Base-by-base conservation (phyloP, 2,329 filamentous ascomycete species). In the Bimuria novae-zelandiae region DNA sequence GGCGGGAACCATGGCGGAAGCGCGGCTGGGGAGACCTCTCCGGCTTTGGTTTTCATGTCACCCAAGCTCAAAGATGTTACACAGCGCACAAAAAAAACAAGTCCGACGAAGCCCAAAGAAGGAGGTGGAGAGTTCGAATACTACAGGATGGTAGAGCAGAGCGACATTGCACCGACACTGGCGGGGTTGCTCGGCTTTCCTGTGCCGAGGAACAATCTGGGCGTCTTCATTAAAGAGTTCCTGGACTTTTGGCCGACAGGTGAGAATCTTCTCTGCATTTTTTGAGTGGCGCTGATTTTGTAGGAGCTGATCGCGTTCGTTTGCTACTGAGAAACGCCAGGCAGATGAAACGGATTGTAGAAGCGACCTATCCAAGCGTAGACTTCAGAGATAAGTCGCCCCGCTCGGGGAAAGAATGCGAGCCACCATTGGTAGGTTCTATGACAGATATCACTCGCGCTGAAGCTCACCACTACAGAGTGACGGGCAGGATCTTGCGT, bases 1-100 rank as follows among this genome's bases (percentile, higher is more conserved):
- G 94, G 90, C 17, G 94, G 94, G 2, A 97, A 97, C 62, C 94
- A 99, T 70, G 94, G 94, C 25, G 94, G 93, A 33, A 97, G 93
- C 8, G 92, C 92, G 0, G 84, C 91, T 1, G 93, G 94, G 37
- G 94, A 99, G 77, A 97, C 94, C 1, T 97, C 93, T 0, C 89
- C 94, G 0, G 94, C 94, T 14, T 77, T 99, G 8, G 83, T 97
- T 17, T 97, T 99, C 71, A 84, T 96, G 59, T 94, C 92, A 2
- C 92, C 93, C 0, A 94, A 91, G 67, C 80, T 96, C 37, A 84
- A 82, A 64, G 69, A 75, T 1, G 76, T 92, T 6, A 79, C 80
- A 3, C 58, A 69, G 16, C 17, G 55, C 56, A 47, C 45, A 17
- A 44, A 57, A 1, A 60, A 39, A 25, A 55, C 73, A 46, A 80